Conservation (phyloP, 345 rosid genomes). For the Ceriops zippeliana region DNA sequence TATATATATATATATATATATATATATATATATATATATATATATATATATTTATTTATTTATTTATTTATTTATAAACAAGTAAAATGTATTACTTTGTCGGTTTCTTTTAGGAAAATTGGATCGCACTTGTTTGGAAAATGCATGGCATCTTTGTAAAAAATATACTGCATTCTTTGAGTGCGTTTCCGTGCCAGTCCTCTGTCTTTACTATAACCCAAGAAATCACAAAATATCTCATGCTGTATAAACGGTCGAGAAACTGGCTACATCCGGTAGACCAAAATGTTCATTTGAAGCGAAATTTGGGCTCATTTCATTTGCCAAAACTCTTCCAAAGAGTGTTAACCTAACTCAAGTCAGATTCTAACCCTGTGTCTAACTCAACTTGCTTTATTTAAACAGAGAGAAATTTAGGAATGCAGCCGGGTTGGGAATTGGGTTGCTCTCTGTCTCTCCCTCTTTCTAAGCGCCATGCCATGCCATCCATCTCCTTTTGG, state of each 20-base stretch:
- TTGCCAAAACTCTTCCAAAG: slow-evolving; percentile 23
- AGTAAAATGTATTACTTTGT: no score
- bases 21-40: no score
- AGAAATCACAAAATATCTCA: background rate
- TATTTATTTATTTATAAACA: no score
- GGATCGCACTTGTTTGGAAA: no score
- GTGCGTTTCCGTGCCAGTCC: no score
- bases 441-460: slow-evolving; percentile 10
- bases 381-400: slow-evolving; percentile 61
- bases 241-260: slow-evolving; percentile 19
- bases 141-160: no score
- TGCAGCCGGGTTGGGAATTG: slow-evolving; percentile 42
- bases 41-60: no score
- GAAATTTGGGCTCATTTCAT: slow-evolving; percentile 55
- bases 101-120: no score
- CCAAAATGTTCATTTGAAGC: slow-evolving; percentile 40
- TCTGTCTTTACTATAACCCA: background rate
- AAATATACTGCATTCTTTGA: no score
- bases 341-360: slow-evolving; percentile 54
- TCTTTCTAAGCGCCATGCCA: background rate
- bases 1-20: no score
- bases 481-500: background rate
- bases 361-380: slow-evolving; percentile 50
- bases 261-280: slow-evolving; percentile 53
- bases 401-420: slow-evolving; percentile 32